Conservation (phyloP, 2,329 filamentous ascomycete genomes). For the Fusarium sp. region DNA sequence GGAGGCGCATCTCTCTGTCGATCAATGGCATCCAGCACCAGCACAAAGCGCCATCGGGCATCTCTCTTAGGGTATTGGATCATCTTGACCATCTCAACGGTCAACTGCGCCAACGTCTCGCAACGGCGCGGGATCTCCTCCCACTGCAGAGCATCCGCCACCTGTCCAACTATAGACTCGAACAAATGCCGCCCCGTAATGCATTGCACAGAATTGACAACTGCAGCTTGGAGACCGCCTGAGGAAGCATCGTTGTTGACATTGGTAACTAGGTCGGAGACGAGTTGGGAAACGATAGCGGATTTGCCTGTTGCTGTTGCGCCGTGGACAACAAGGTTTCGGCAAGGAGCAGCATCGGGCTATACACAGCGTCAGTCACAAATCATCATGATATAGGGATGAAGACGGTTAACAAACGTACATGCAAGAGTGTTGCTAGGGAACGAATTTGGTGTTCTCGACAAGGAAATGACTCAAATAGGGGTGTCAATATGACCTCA, state of each 20-base stretch:
- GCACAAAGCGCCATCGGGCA: constrained; percentile 72
- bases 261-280: constrained; percentile 46
- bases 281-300: constrained; percentile 70
- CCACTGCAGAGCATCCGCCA: constrained; percentile 65
- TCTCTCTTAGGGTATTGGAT: constrained; percentile 61
- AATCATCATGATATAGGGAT: not conserved
- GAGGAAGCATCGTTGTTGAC: constrained; percentile 27
- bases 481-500: constrained; percentile 61
- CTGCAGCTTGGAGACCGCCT: constrained; percentile 65
- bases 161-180: constrained; percentile 75
- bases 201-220: constrained; percentile 79
- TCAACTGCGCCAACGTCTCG: constrained; percentile 83
- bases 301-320: constrained; percentile 90
- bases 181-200: constrained; percentile 83
- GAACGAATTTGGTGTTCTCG: constrained; percentile 71
- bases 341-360: constrained; percentile 76
- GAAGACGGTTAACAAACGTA: constrained; percentile 49
- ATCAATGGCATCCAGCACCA: constrained; percentile 92
- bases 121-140: constrained; percentile 71
- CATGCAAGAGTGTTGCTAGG: constrained; percentile 67
- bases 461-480: constrained; percentile 67
- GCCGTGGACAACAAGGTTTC: constrained; percentile 84
- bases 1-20: constrained; percentile 82
- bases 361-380: constrained; percentile 51
- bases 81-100: constrained; percentile 77